phyloP scores from a whole-genome alignment of 768 basidiomycete genomes.

The Daedaleopsis sinensis region DNA sequence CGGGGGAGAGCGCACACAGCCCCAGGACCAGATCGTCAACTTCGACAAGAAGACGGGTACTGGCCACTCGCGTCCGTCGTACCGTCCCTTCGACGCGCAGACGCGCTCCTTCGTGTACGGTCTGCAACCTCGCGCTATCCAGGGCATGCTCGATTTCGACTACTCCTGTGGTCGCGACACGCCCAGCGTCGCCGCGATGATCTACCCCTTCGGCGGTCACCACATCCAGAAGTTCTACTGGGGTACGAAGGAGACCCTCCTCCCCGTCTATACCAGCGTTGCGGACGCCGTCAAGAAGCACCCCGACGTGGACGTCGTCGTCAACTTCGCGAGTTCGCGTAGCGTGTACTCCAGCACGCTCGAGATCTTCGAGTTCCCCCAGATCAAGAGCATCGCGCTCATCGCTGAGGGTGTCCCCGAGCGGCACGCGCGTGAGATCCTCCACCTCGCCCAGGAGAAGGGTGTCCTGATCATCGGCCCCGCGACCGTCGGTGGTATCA shows the following conservation, averaged over 20 bases:
- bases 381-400: conserved; percentile 79
- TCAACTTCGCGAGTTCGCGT: conserved; percentile 96
- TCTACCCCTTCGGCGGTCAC: conserved; percentile 99
- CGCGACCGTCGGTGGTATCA: conserved; percentile 98
- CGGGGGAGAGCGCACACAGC: conserved; percentile 80
- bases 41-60: conserved; percentile 61
- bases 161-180: conserved; percentile 92
- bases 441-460: conserved; percentile 85
- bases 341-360: conserved; percentile 94
- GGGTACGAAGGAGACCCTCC: conserved; percentile 98
- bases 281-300: conserved; percentile 93
- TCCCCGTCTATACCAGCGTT: conserved; percentile 94
- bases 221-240: conserved; percentile 99
- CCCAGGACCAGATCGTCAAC: conserved; percentile 87
- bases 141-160: conserved; percentile 99
- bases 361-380: conserved; percentile 78
- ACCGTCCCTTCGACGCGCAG: conserved; percentile 87
- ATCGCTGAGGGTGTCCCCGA: conserved; percentile 99
- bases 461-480: conserved; percentile 93
- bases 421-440: conserved; percentile 93
- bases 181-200: conserved; percentile 98
- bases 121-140: conserved; percentile 98
- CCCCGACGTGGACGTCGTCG: conserved; percentile 94
- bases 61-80: conserved; percentile 65
- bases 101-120: conserved; percentile 99